These are phyloP conservation scores for Ampelocalamus luodianensis DNA, from an alignment of 176 grass and related monocot species.

Conservation along the genomic window DNA sequence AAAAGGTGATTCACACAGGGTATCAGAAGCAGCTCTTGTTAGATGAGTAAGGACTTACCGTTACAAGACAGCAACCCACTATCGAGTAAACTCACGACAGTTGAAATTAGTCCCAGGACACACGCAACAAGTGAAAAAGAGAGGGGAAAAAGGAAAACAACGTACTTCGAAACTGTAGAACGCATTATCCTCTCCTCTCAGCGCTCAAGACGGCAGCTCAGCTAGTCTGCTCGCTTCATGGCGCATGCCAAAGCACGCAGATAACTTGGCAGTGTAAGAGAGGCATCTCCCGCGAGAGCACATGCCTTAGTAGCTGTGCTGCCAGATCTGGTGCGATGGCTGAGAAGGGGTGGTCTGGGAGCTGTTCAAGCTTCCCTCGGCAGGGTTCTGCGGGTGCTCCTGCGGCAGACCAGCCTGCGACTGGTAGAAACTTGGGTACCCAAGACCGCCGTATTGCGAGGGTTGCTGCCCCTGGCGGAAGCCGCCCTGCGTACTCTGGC, in stretches of 20 bases:
- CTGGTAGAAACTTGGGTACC: slow-evolving; percentile 76
- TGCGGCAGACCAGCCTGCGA: slow-evolving; percentile 61
- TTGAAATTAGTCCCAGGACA: slow-evolving; percentile 39
- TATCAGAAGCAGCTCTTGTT: slow-evolving; percentile 45
- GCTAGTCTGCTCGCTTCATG: slow-evolving; percentile 50
- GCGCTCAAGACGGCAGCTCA: slow-evolving; percentile 49
- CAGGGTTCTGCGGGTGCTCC: slow-evolving; percentile 66
- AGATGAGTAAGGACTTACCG: slow-evolving; percentile 48
- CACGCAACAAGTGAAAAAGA: slow-evolving; percentile 34
- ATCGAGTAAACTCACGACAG: slow-evolving; percentile 44
- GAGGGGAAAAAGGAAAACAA: not conserved
- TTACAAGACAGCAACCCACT: slow-evolving; percentile 57
- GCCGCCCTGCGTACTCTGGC: slow-evolving; percentile 63
- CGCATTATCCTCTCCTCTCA: slow-evolving; percentile 22
- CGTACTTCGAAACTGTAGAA: slow-evolving; percentile 38
- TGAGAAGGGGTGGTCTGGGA: slow-evolving; percentile 49
- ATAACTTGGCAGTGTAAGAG: slow-evolving; percentile 33
- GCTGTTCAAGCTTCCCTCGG: slow-evolving; percentile 64
- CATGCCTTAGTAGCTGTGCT: slow-evolving; percentile 74
- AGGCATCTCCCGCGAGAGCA: slow-evolving; percentile 30
- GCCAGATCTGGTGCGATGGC: slow-evolving; percentile 85
- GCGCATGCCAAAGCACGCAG: slow-evolving; percentile 21
- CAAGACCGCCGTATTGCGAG: slow-evolving; percentile 68
- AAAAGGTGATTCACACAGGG: slow-evolving; percentile 17
- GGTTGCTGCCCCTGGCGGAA: slow-evolving; percentile 78